Conservation (phyloP, 2,329 filamentous ascomycete genomes). For the Dactylellina cionopaga region DNA sequence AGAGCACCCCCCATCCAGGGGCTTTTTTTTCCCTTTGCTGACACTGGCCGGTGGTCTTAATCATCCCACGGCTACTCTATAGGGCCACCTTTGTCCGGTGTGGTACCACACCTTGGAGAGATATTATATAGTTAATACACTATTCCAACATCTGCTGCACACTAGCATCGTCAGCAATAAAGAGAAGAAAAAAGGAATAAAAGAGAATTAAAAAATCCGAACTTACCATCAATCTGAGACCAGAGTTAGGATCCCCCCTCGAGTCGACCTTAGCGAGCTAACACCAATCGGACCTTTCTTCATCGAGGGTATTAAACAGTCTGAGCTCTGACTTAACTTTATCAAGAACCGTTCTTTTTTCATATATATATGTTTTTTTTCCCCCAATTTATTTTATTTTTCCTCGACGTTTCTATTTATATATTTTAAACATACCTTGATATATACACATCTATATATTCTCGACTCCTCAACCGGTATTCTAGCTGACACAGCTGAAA, state of each 20-base stretch:
- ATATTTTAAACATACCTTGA: too few species aligned
- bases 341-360: slow-evolving; percentile 37
- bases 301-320: slow-evolving; percentile 37
- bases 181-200: too few species aligned
- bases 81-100: slow-evolving; percentile 33
- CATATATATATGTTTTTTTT: slow-evolving; percentile 19
- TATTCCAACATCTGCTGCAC: slow-evolving; percentile 25
- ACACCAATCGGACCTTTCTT: slow-evolving; percentile 52
- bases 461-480: slow-evolving; percentile 23
- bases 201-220: slow-evolving; percentile 41
- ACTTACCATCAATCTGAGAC: slow-evolving; percentile 52
- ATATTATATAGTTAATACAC: slow-evolving; percentile 52
- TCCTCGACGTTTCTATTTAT: slow-evolving; percentile 48
- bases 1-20: slow-evolving; percentile 47
- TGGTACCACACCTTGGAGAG: slow-evolving; percentile 41
- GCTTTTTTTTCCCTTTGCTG: slow-evolving; percentile 15
- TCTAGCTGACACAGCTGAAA: slow-evolving; percentile 52
- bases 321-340: slow-evolving; percentile 43
- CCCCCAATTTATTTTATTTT: slow-evolving; percentile 16
- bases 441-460: too few species aligned
- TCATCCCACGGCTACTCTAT: slow-evolving; percentile 47
- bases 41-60: slow-evolving; percentile 23
- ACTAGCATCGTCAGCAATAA: slow-evolving; percentile 51
- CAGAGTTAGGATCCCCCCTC: slow-evolving; percentile 40
- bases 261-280: slow-evolving; percentile 34